Base-by-base conservation (phyloP, 2,329 filamentous ascomycete species). In the Colletotrichum costaricense region DNA sequence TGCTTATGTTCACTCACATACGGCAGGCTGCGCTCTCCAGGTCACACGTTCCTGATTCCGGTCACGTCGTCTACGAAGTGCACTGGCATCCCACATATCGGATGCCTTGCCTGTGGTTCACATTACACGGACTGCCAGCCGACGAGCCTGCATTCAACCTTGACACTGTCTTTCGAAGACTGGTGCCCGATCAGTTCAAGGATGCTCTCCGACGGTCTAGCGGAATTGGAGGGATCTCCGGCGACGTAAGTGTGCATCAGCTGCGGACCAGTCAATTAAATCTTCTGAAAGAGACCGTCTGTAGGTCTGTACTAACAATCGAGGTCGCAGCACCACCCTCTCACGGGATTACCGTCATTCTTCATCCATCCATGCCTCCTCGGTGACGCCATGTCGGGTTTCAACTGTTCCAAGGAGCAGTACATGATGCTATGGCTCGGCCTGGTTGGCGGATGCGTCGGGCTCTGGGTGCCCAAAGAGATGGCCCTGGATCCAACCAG, bases 331-430 rank as follows among this genome's bases (percentile, higher is more conserved):
- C 92, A 97, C 82, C 95, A 98, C 87, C 96, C 97, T 65, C 83
- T 94, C 72, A 94, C 92, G 71, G 93, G 93, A 66, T 83, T 92
- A 72, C 94, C 95, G 54, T 90, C 91, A 63, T 98, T 96, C 83
- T 98, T 98, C 83, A 89, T 98, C 77, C 97, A 99, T 84, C 96
- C 97, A 28, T 98, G 97, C 84, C 91, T 94, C 81, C 94, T 97
- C 9, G 93, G 93, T 69, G 93, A 96, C 76, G 93, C 94, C 65
- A 93, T 98, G 89, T 86, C 87, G 77, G 86, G 85, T 64, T 91
- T 95, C 78, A 84, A 89, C 77, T 91, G 90, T 77, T 82, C 87
- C 80, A 85, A 87, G 80, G 83, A 92, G 78, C 87, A 92, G 78
- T 98, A 98, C 85, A 87, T 98, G 79, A 89, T 95, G 84, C 85